phyloP scores from a whole-genome alignment of 2,329 filamentous ascomycete species.

The Pseudogymnoascus sp. region DNA sequence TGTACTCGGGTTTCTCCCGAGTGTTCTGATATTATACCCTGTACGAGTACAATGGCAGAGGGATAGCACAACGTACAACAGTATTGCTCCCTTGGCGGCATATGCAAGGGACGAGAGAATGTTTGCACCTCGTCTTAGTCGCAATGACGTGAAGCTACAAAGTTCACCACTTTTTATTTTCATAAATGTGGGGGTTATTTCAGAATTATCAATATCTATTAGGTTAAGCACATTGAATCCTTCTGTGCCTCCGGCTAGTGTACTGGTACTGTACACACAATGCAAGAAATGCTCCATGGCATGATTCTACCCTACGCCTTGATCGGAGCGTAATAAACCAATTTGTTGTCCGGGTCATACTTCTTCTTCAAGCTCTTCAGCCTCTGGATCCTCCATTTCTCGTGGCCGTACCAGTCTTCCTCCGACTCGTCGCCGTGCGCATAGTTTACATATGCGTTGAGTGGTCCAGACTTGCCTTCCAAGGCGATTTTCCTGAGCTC shows the following conservation, averaged over 20 bases:
- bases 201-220: background rate
- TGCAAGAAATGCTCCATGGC: background rate
- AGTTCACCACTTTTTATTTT: background rate
- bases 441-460: constrained; percentile 21
- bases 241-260: background rate
- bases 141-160: background rate
- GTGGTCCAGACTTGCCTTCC: background rate
- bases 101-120: too few species aligned
- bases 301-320: background rate
- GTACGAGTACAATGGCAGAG: too few species aligned
- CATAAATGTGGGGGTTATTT: background rate
- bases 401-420: constrained; percentile 16
- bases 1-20: too few species aligned
- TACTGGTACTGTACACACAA: background rate
- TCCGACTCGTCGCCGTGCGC: constrained; percentile 15
- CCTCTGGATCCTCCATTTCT: constrained; percentile 13
- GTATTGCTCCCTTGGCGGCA: too few species aligned
- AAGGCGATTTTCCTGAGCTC: background rate
- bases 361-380: constrained; percentile 6
- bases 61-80: too few species aligned
- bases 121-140: background rate
- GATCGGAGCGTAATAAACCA: constrained; percentile 12
- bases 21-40: too few species aligned
- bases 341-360: constrained; percentile 6
- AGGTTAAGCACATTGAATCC: background rate